Base-by-base conservation (phyloP, 2,329 filamentous ascomycete genomes). In the Pezizomycotina sp. region DNA sequence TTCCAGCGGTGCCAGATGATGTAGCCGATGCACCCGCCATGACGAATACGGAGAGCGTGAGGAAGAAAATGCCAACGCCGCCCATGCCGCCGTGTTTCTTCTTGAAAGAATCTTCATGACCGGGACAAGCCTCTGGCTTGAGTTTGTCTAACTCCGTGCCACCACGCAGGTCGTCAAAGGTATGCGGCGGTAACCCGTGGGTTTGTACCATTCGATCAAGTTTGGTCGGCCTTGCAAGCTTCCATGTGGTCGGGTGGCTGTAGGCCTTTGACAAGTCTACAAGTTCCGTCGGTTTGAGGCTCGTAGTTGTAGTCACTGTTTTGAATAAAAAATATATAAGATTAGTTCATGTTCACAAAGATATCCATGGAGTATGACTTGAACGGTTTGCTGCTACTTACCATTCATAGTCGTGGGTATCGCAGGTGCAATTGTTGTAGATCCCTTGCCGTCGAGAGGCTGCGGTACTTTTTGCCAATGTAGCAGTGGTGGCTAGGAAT, bases 271-370 rank as follows among this genome's bases (percentile, higher is more conserved):
- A 95, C 82, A 8, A 91, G 69, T 4, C 58, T 58, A 59, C 89
- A 98, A 45, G 77, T 71, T 30, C 77, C 77, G 52, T 84, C 78
- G 18, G 62, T 66, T 56, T 79, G 71, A 29, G 78, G 71, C 55
- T 95, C 75, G 57, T 71, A 98, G 58, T 98, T 98, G 65, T 82
- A 98, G 55, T 91, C 86, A 59, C 81, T 89, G 47, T 16, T n/a
- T 14, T 10, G 13, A n/a, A n/a, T n/a, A n/a, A n/a, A n/a, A n/a
- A n/a, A n/a, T n/a, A n/a, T n/a, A n/a, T n/a, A n/a, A n/a, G n/a
- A n/a, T n/a, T n/a, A n/a, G n/a, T n/a, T n/a, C n/a, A n/a, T n/a
- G n/a, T n/a, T n/a, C n/a, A n/a, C n/a, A n/a, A 25, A 27, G 34
- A 52, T 48, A 51, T 47, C 31, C 36, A 19, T 14, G 16, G 13